Percentiles rank a stretch among this genome's conserved stretches.
Evolutionary conservation across 768 basidiomycete species (phyloP).

Genomic region (Russula virescens): DNA sequence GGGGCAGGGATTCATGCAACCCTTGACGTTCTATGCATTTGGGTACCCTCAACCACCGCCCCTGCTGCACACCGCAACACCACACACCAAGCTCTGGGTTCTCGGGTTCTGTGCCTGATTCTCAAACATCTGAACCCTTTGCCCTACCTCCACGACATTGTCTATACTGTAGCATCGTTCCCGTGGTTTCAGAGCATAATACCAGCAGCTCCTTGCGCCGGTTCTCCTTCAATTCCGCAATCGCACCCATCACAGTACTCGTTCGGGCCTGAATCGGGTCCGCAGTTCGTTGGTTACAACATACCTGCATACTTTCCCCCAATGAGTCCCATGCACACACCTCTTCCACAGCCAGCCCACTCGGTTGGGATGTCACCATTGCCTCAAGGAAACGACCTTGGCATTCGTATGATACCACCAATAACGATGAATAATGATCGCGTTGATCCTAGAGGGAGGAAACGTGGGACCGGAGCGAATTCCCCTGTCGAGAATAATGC

Average conservation of each 20-base stretch:
- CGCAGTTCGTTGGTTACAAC: constrained; percentile 27
- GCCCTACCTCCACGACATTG: constrained; percentile 29
- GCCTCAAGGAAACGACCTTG: constrained; percentile 25
- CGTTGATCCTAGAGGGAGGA: constrained; percentile 30
- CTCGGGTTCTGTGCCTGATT: constrained; percentile 22
- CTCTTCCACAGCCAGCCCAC: constrained; percentile 30
- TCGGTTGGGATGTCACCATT: constrained; percentile 24
- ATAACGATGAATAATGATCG: constrained; percentile 28
- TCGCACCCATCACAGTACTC: constrained; percentile 33
- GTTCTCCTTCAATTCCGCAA: constrained; percentile 30
- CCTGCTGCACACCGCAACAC: constrained; percentile 1
- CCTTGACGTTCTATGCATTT: constrained; percentile 20
- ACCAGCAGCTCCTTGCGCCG: constrained; percentile 31
- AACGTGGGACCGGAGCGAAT: constrained; percentile 1
- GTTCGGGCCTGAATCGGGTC: constrained; percentile 30
- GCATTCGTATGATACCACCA: constrained; percentile 31
- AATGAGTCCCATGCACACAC: constrained; percentile 16
- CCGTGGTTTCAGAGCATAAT: constrained; percentile 12
- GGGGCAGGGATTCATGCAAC: constrained; percentile 25
- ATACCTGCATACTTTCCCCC: constrained; percentile 6
- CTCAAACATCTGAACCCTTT: constrained; percentile 13
- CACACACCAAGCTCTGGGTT: constrained; percentile 28
- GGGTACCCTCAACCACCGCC: constrained; percentile 17
- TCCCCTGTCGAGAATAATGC: constrained; percentile 24
- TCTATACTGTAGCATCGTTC: constrained; percentile 29